Evolutionary conservation across 2,329 filamentous ascomycete genomes (phyloP).

Genomic region (Didymella keratinophila): DNA sequence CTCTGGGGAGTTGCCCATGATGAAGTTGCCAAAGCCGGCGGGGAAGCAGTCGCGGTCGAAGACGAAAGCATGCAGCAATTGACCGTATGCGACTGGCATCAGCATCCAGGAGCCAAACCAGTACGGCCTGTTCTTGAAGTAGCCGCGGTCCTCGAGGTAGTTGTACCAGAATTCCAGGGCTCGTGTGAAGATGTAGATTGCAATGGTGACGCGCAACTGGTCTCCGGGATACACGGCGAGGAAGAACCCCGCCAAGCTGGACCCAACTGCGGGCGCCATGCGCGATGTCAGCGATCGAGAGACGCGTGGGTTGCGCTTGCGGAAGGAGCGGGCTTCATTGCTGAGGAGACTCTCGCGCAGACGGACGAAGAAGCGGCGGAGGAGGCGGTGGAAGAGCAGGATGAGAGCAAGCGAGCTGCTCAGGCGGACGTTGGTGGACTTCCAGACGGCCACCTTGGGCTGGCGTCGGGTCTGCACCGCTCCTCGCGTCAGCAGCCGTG

Average conservation of each 20-base stretch:
- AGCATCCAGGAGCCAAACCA: conserved; percentile 62
- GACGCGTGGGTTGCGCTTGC: conserved; percentile 80
- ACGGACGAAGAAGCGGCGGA: conserved; percentile 87
- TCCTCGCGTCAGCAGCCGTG: conserved; percentile 48
- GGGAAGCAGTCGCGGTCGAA: conserved; percentile 63
- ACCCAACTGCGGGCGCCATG: conserved; percentile 88
- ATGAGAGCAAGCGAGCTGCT: conserved; percentile 85
- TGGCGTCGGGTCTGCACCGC: conserved; percentile 45
- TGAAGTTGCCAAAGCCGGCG: conserved; percentile 69
- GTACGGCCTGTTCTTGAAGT: conserved; percentile 73
- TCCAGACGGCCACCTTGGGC: conserved; percentile 53
- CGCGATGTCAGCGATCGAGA: conserved; percentile 78
- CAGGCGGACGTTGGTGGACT: conserved; percentile 75
- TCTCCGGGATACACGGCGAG: conserved; percentile 77
- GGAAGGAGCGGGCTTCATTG: conserved; percentile 81
- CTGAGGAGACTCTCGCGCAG: conserved; percentile 80
- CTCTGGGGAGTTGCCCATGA: conserved; percentile 72
- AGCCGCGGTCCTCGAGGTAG: conserved; percentile 74
- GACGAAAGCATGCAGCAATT: conserved; percentile 60
- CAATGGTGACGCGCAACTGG: conserved; percentile 77
- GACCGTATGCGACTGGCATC: conserved; percentile 59
- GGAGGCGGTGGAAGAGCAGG: conserved; percentile 84
- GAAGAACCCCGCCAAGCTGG: conserved; percentile 83
- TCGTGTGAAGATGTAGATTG: conserved; percentile 81
- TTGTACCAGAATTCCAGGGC: conserved; percentile 90